A percentile compares a stretch with the other conserved stretches of the same genome.
Evolutionary conservation across 768 basidiomycete genomes (phyloP).

Genomic region (Phylloporus sp.): DNA sequence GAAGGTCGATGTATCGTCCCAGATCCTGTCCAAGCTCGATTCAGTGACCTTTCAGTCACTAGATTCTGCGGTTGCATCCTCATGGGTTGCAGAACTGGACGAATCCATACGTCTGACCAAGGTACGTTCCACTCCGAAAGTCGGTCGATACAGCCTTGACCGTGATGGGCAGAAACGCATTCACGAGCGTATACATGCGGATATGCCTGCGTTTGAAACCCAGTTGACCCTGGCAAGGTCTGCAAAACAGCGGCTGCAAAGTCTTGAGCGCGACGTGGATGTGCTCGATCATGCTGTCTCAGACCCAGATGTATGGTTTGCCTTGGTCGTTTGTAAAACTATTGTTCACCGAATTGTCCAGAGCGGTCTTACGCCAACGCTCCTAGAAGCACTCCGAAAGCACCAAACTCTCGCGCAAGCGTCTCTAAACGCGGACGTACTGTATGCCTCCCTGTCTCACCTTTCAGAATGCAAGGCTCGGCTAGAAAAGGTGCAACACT

Average conservation of each 20-base stretch:
- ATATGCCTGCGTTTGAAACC: constrained; percentile 59
- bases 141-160: constrained; percentile 2
- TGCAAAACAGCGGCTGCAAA: constrained; percentile 54
- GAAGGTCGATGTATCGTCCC: constrained; percentile 66
- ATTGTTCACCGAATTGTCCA: constrained; percentile 29
- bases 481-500: constrained; percentile 40
- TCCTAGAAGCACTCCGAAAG: constrained; percentile 50
- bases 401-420: constrained; percentile 66
- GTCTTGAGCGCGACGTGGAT: constrained; percentile 52
- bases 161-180: constrained; percentile 51
- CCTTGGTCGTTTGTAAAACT: constrained; percentile 1
- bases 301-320: constrained; percentile 51
- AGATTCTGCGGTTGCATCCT: constrained; percentile 55
- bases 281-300: constrained; percentile 48
- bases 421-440: constrained; percentile 49
- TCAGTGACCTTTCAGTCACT: constrained; percentile 55
- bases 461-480: constrained; percentile 49
- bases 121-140: constrained; percentile 37
- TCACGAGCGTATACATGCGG: constrained; percentile 65
- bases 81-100: constrained; percentile 73
- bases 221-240: constrained; percentile 62
- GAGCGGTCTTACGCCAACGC: constrained; percentile 64
- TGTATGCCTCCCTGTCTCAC: constrained; percentile 50
- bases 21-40: constrained; percentile 67
- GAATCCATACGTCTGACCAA: constrained; percentile 67